Conservation (phyloP, 352 stramenopile genomes). For the Phytophthora pseudosyringae region DNA sequence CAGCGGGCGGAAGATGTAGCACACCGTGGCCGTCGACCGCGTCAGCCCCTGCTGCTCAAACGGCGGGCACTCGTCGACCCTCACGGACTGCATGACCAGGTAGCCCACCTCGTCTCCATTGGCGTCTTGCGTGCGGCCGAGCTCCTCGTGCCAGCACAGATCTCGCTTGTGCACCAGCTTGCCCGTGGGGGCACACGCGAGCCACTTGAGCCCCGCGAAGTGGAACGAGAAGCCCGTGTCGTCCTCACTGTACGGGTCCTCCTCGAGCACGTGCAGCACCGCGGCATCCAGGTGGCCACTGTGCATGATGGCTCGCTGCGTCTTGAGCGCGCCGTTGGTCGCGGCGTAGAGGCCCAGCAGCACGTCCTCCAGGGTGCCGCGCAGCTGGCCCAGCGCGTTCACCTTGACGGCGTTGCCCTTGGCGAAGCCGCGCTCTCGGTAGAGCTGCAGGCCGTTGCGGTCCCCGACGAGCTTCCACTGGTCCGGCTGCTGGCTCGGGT, state of each 20-base stretch:
- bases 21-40: slow-evolving; percentile 58
- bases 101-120: slow-evolving; percentile 67
- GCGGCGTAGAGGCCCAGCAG: slow-evolving; percentile 66
- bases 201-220: slow-evolving; percentile 70
- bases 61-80: slow-evolving; percentile 56
- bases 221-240: slow-evolving; percentile 60
- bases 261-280: slow-evolving; percentile 63
- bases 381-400: slow-evolving; percentile 53
- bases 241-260: slow-evolving; percentile 58
- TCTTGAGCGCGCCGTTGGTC: slow-evolving; percentile 56
- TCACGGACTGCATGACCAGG: slow-evolving; percentile 64
- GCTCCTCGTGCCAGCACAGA: slow-evolving; percentile 70
- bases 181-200: slow-evolving; percentile 47
- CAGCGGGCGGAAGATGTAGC: slow-evolving; percentile 67
- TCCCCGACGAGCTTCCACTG: slow-evolving; percentile 70
- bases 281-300: slow-evolving; percentile 58
- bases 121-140: slow-evolving; percentile 53
- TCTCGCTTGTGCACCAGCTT: slow-evolving; percentile 75
- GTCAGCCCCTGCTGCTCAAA: slow-evolving; percentile 65
- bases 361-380: slow-evolving; percentile 62
- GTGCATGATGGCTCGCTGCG: slow-evolving; percentile 70
- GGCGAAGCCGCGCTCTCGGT: slow-evolving; percentile 58
- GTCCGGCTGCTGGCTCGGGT: slow-evolving; percentile 57
- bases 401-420: slow-evolving; percentile 62
- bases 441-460: slow-evolving; percentile 58